phyloP scores from a whole-genome alignment of 106 monocot genomes.

The Platanthera guangdongensis region DNA sequence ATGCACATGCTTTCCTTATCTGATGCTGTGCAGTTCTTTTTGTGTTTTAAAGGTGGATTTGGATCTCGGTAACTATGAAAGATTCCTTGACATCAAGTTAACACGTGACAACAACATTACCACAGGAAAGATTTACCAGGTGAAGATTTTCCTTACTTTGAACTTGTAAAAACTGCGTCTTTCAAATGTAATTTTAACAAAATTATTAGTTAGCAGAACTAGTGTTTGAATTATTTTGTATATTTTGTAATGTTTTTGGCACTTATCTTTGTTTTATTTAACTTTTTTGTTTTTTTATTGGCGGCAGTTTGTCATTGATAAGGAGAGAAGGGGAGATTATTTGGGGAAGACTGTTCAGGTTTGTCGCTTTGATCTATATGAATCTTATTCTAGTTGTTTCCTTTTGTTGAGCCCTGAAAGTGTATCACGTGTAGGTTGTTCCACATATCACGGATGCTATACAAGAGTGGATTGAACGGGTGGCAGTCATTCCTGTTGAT shows the following conservation, averaged over 20 bases:
- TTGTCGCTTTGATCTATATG: background rate
- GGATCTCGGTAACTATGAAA: slow-evolving; percentile 53
- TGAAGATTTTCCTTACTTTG: background rate
- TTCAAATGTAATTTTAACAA: slow-evolving; percentile 6
- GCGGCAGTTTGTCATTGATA: slow-evolving; percentile 37
- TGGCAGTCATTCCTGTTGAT: slow-evolving; percentile 69
- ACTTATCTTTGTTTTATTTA: background rate
- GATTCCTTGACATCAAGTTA: slow-evolving; percentile 40
- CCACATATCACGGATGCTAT: slow-evolving; percentile 90
- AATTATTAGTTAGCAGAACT: background rate
- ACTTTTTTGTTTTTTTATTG: background rate
- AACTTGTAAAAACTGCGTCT: background rate
- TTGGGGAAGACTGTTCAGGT: slow-evolving; percentile 62
- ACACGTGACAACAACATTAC: slow-evolving; percentile 54
- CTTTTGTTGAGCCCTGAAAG: background rate
- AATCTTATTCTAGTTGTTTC: background rate
- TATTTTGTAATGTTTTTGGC: background rate
- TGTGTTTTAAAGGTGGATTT: slow-evolving; percentile 35
- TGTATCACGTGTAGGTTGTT: slow-evolving; percentile 54
- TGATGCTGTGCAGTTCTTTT: background rate
- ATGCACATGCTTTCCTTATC: background rate
- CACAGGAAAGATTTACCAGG: slow-evolving; percentile 50
- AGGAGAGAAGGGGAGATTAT: slow-evolving; percentile 48
- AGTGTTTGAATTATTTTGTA: background rate
- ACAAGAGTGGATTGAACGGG: slow-evolving; percentile 93